These are phyloP conservation scores for Colletotrichum filicis DNA, from an alignment of 2,329 filamentous ascomycete genomes.

Conservation along the genomic window DNA sequence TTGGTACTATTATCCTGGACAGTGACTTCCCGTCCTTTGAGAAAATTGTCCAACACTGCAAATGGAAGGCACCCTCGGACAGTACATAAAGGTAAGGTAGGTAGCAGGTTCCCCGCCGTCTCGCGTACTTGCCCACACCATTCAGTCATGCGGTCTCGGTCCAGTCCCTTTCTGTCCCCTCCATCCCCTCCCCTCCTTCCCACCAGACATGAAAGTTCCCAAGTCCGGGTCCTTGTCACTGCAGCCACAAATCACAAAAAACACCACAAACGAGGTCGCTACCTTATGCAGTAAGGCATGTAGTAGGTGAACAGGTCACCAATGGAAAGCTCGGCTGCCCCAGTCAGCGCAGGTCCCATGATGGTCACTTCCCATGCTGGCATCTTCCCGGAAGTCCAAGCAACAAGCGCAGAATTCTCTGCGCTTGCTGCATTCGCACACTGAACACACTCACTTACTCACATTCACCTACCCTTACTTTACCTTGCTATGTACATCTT, in stretches of 20 bases:
- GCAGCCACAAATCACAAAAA: neutral
- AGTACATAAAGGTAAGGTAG: neutral
- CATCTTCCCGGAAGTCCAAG: conserved; percentile 27
- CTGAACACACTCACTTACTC: neutral
- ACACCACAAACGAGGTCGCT: neutral
- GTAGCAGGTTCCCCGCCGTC: neutral
- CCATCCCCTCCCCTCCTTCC: neutral
- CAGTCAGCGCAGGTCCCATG: conserved; percentile 27
- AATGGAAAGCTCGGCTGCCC: conserved; percentile 22
- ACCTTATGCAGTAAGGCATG: neutral
- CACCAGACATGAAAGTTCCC: neutral
- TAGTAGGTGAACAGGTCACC: neutral
- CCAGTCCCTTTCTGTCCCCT: neutral
- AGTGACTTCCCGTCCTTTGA: neutral
- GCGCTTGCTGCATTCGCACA: neutral
- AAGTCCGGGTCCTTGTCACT: conserved; percentile 1
- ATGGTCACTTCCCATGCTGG: conserved; percentile 20
- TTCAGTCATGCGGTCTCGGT: conserved; percentile 4
- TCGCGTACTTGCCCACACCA: conserved; percentile 17
- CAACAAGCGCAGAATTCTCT: neutral
- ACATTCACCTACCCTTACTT: too few relatives aligned
- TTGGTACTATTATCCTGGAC: neutral
- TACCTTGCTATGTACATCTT: too few relatives aligned
- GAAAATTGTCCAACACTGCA: neutral
- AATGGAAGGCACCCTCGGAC: neutral